Conservation (phyloP, 768 basidiomycete species). For the Cystofilobasidium capitatum region DNA sequence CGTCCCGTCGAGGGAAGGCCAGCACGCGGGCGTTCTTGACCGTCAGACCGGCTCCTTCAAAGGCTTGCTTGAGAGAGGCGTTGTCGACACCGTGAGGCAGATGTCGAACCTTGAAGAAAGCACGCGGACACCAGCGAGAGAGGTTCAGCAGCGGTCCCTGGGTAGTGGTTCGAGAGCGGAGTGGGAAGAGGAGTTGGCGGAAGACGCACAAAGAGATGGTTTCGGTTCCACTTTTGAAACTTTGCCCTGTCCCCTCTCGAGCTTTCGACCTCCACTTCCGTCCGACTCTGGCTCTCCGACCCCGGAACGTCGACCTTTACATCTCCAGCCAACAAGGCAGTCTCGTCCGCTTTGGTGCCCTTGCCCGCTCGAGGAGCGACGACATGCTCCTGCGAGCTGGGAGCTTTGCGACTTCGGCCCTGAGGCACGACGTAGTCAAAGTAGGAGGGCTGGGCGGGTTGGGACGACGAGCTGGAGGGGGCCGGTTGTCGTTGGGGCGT, state of each 20-base stretch:
- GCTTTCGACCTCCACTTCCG: neutral
- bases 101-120: neutral
- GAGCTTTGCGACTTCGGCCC: too few species aligned
- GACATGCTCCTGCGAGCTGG: too few species aligned
- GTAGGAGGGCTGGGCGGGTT: too few species aligned
- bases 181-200: neutral
- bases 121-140: too few species aligned
- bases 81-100: slow-evolving; percentile 13
- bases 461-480: too few species aligned
- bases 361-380: too few species aligned
- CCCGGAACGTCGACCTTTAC: neutral
- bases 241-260: neutral
- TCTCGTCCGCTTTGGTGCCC: too few species aligned
- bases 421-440: too few species aligned
- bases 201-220: neutral
- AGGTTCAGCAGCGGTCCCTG: neutral
- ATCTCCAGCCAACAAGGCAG: too few species aligned
- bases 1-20: slow-evolving; percentile 6
- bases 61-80: neutral
- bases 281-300: neutral
- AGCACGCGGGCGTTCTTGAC: slow-evolving; percentile 7
- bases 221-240: slow-evolving; percentile 1
- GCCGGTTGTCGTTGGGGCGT: too few species aligned
- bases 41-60: neutral
- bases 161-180: neutral